phyloP scores from a whole-genome alignment of 305 asterid genomes.

The Fraxinus baroniana region DNA sequence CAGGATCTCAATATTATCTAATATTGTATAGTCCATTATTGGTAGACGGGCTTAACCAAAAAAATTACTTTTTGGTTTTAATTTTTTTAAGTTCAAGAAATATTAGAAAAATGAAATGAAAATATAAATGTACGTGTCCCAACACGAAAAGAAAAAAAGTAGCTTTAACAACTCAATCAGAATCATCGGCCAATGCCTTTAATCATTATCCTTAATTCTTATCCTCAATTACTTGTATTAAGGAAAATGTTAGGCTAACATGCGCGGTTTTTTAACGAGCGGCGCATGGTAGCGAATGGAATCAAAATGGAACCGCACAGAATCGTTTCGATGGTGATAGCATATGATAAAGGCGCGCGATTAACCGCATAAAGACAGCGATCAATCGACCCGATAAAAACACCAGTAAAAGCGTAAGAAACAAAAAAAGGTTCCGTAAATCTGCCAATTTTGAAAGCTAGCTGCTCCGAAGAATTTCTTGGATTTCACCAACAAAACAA shows the following conservation, averaged over 20 bases:
- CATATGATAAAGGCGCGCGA: conserved; percentile 29
- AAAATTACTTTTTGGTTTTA: background rate
- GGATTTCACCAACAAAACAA: background rate
- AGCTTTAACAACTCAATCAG: conserved; percentile 24
- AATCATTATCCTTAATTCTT: conserved; percentile 18
- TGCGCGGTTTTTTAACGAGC: conserved; percentile 18
- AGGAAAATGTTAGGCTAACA: conserved; percentile 14
- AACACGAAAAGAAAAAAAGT: background rate
- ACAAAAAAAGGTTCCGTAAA: background rate
- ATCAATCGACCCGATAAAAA: conserved; percentile 26
- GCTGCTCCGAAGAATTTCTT: conserved; percentile 24
- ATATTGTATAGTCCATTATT: background rate
- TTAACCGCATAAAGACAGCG: conserved; percentile 34
- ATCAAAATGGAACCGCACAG: conserved; percentile 41
- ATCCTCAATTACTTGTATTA: background rate
- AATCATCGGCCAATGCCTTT: background rate
- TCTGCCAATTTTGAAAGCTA: conserved; percentile 27
- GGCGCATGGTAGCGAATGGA: conserved; percentile 22
- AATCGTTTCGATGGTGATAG: conserved; percentile 30
- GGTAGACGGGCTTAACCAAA: background rate
- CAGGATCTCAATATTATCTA: too few relatives aligned
- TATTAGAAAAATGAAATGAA: background rate
- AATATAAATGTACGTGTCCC: background rate
- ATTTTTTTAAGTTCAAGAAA: background rate
- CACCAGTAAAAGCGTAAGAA: conserved; percentile 1